Conservation (phyloP, 2,329 filamentous ascomycete species). For the Corinectria fuckeliana region DNA sequence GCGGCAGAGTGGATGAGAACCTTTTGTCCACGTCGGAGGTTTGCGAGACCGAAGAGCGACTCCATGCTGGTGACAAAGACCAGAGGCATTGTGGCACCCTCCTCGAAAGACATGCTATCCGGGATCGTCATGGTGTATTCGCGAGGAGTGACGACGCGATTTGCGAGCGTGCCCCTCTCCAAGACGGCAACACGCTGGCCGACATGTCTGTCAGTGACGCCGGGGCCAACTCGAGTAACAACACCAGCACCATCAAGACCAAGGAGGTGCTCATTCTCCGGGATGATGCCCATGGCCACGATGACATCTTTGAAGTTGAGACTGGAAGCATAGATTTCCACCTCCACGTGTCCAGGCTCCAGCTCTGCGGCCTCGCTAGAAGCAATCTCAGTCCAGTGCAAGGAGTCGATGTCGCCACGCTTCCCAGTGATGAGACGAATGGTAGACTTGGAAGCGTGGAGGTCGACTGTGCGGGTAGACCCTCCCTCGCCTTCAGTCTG, state of each 20-base stretch:
- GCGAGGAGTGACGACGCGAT: conserved; percentile 3
- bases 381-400: conserved; percentile 9
- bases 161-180: conserved; percentile 27
- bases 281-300: conserved; percentile 31
- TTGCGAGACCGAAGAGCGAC: conserved; percentile 16
- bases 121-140: conserved; percentile 37
- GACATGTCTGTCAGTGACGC: conserved; percentile 8
- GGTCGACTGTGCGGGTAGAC: not conserved
- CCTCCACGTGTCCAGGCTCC: conserved; percentile 7
- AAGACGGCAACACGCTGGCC: conserved; percentile 38
- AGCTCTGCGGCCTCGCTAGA: not conserved
- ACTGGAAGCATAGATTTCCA: conserved; percentile 36
- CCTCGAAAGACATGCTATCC: conserved; percentile 42
- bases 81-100: conserved; percentile 44
- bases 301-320: conserved; percentile 38
- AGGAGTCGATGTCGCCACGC: not conserved
- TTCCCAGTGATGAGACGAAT: not conserved
- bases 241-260: conserved; percentile 39
- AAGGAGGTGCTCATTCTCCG: conserved; percentile 21
- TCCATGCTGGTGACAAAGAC: conserved; percentile 43
- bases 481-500: not conserved
- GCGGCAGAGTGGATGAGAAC: conserved; percentile 44
- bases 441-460: not conserved
- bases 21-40: conserved; percentile 23
- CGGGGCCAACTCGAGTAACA: conserved; percentile 38